Evolutionary conservation across 1,139 yeast genomes (phyloP).

Genomic region (Suhomyces atakaporum): DNA sequence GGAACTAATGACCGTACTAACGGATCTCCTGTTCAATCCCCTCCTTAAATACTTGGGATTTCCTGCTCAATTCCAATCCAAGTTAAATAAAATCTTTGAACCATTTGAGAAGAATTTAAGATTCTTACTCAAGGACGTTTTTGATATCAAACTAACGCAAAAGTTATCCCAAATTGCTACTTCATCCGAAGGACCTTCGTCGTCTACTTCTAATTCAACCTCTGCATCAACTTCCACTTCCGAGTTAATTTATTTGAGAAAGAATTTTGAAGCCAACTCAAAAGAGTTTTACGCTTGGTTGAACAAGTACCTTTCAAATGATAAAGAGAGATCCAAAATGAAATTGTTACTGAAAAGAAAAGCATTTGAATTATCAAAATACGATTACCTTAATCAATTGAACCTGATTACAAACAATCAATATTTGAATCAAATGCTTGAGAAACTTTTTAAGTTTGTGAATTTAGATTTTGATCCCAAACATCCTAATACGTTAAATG

Average conservation of each 20-base stretch:
- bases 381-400: constrained; percentile 69
- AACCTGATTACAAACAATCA: constrained; percentile 59
- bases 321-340: constrained; percentile 61
- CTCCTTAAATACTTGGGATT: constrained; percentile 16
- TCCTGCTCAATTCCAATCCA: constrained; percentile 15
- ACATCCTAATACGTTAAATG: constrained; percentile 22
- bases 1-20: constrained; percentile 25
- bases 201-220: constrained; percentile 3
- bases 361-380: constrained; percentile 65
- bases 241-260: constrained; percentile 32
- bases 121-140: constrained; percentile 35
- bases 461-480: constrained; percentile 22
- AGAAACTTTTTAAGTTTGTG: constrained; percentile 41
- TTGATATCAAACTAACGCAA: constrained; percentile 30
- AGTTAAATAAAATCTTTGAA: constrained; percentile 26
- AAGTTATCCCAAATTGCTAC: constrained; percentile 22
- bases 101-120: constrained; percentile 36
- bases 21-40: constrained; percentile 21
- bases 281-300: constrained; percentile 77
- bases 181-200: constrained; percentile 4
- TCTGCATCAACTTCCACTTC: constrained; percentile 10
- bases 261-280: constrained; percentile 70
- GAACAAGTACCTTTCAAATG: constrained; percentile 65
- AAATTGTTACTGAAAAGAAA: constrained; percentile 62
- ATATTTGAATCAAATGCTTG: constrained; percentile 43